Evolutionary conservation across 2,329 filamentous ascomycete genomes (phyloP), one percentile per base, ranked within the genome.

Genomic region (Colletotrichum spinosum): DNA sequence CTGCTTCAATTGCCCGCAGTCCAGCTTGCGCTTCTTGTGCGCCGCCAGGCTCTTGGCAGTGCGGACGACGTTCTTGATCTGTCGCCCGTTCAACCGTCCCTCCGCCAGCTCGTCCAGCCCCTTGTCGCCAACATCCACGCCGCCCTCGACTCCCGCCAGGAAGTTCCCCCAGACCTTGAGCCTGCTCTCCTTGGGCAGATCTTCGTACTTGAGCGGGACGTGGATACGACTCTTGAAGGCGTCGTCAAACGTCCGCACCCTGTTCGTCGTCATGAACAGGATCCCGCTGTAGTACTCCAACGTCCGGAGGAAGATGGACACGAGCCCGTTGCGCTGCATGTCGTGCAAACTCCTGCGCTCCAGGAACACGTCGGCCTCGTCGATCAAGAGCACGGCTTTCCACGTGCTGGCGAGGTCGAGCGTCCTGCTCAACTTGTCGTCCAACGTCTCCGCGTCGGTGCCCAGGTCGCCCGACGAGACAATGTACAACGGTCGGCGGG

Each of bases 151-250:
- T 3, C 35, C 15, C 13, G 44, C 46, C 25, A 65, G 15, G 7
- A 65, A 64, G 45, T 71, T 65, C 34, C 46, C 38, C 65, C 65
- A 67, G 37, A 67, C 65, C 45, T 45, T 58, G 12, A 65, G 89
- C 78, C 91, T 91, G 12, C 93, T 93, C 72, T 91, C 90, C 10
- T 80, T 76, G 46, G 89, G 89, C 9, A 97, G 84, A 53, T 91
- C 88, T 45, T 91, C 91, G 77, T 97, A 97, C 35, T 91, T 86
- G 8, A 97, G 82, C 0, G 93, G 92, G 71, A 97, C 90, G 75
- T 97, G 93, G 67, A 97, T 97, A 33, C 94, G 88, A 9, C 89
- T 92, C 74, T 96, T 92, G 82, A 97, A 97, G 1, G 94, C 94
- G 67, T 96, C 92, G 72, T 97, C 94, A 72, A 97, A 97, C 0